Evolutionary conservation across 2,329 filamentous ascomycete species (phyloP).

Genomic region (Ophiocordyceps australis): DNA sequence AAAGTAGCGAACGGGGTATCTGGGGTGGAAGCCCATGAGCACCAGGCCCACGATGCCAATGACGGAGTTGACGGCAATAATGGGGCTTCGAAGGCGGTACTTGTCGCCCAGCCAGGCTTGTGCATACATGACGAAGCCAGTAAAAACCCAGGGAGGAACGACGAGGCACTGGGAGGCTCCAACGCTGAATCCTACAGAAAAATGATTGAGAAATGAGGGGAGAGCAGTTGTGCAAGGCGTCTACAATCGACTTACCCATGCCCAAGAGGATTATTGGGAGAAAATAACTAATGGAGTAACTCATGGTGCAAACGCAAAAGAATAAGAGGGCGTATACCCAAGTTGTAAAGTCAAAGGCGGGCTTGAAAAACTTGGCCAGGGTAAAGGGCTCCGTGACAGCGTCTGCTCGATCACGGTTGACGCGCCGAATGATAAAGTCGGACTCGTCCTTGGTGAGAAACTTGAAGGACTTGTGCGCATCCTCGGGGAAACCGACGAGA

Average conservation of each 20-base stretch:
- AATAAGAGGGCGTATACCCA: constrained; percentile 1
- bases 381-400: neutral
- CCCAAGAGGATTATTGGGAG: constrained; percentile 8
- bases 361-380: neutral
- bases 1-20: constrained; percentile 5
- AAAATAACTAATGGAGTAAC: constrained; percentile 7
- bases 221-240: no score
- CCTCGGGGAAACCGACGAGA: constrained; percentile 50
- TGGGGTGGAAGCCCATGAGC: constrained; percentile 3
- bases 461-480: constrained; percentile 15
- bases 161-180: constrained; percentile 5
- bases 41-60: constrained; percentile 4
- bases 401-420: constrained; percentile 1
- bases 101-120: constrained; percentile 6
- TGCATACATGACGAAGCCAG: constrained; percentile 5
- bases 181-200: constrained; percentile 6
- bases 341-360: neutral
- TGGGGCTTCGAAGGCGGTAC: constrained; percentile 5
- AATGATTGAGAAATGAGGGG: constrained; percentile 6
- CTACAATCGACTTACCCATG: neutral
- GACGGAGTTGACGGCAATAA: constrained; percentile 5
- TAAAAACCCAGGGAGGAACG: constrained; percentile 8
- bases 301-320: constrained; percentile 1
- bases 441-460: neutral
- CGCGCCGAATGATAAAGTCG: neutral